Conservation (phyloP, 192 early-diverging fungal genomes). For the Gonapodya sp. region DNA sequence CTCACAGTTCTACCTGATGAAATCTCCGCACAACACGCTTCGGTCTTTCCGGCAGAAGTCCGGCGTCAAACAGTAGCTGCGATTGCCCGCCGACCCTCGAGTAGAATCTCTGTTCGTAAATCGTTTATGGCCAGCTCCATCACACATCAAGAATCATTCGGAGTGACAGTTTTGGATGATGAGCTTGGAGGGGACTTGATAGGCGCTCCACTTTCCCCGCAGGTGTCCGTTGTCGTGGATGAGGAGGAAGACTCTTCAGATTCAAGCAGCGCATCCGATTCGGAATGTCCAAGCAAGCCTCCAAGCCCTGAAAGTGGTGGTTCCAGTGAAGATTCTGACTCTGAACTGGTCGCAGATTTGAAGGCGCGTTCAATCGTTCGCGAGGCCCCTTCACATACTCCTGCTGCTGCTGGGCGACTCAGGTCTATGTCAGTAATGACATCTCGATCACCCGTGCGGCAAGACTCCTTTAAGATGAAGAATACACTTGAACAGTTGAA, state of each 20-base stretch:
- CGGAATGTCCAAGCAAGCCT: not conserved
- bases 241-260: not conserved
- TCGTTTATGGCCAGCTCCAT: not conserved
- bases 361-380: too few species aligned
- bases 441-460: not conserved
- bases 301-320: not conserved
- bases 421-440: not conserved
- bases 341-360: not conserved
- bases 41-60: not conserved
- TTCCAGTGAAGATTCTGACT: not conserved
- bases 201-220: not conserved
- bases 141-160: not conserved
- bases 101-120: not conserved
- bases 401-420: too few species aligned
- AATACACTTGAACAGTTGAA: not conserved
- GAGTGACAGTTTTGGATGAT: not conserved
- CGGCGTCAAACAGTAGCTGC: not conserved
- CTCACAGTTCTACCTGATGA: not conserved
- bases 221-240: not conserved
- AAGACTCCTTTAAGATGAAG: too few species aligned
- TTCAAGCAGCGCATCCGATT: not conserved
- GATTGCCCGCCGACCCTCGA: not conserved
- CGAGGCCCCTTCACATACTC: too few species aligned
- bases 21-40: not conserved
- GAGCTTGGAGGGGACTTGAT: not conserved